Base-by-base conservation (phyloP, 2,329 filamentous ascomycete species). In the Neopestalotiopsis clavispora region DNA sequence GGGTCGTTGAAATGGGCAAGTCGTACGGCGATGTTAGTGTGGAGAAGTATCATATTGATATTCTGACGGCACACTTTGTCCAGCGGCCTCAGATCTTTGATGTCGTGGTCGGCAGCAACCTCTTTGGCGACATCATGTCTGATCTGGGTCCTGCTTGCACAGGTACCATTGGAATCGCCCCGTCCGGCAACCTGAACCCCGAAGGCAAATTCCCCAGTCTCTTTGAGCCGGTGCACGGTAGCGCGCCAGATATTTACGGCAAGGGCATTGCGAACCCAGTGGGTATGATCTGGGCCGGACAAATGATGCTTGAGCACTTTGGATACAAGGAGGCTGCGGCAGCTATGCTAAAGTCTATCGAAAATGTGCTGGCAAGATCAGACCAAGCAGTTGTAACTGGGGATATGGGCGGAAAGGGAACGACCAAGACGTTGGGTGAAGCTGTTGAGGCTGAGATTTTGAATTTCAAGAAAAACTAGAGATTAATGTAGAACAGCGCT, bases 241-340 rank as follows among this genome's bases (percentile, higher is more conserved):
- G 85, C 34, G 89, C 89, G 0, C 89, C 88, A 3, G 90, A 91
- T 71, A 91, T 92, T 67, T 87, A 87, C 1, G 89, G 90, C 3
- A 86, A 88, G 73, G 89, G 88, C 0, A 81, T 89, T 34, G 88
- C 89, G 1, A 91, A 91, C 74, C 89, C 89, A 0, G 84, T 92
- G 0, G 90, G 86, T 6, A 90, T 89, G 6, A 91, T 92, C 76
- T 92, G 90, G 91, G 90, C 89, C 0, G 90, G 88, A 0, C 89
- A 90, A 4, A 91, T 92, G 82, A 89, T 93, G 87, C 82, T 91
- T 13, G 80, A 84, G 56, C 91, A 90, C 85, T 77, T 92, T n/a
- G 89, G 89, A 0, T 80, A 89, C 69, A 83, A 85, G 42, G 81
- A 84, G 3, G 89, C 88, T 0, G 87, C 89, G 0, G 84, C 87